Conservation (phyloP, 495 filamentous ascomycete genomes). For the Tuber calosporum region DNA sequence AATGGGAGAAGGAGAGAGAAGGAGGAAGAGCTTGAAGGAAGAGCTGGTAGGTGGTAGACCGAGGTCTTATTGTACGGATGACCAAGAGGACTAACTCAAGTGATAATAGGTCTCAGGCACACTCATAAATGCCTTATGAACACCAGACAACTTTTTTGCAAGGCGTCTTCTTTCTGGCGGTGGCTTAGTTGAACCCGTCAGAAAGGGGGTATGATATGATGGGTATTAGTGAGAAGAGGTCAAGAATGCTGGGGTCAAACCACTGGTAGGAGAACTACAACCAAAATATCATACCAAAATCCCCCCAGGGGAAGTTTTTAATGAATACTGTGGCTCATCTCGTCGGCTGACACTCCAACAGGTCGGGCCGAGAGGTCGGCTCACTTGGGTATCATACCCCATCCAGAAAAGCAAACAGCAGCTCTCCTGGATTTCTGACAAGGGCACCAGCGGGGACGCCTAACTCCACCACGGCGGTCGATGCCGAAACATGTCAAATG, state of each 20-base stretch:
- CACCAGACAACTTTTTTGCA: not conserved
- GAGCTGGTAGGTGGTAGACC: not conserved
- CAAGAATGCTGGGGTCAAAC: not conserved
- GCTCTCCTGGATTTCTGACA: not conserved
- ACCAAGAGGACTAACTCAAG: not conserved
- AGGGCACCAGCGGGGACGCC: not conserved
- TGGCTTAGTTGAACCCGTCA: conserved; percentile 4
- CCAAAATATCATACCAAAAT: not conserved
- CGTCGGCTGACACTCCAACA: conserved; percentile 1
- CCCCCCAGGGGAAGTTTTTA: not conserved
- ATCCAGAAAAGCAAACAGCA: not conserved
- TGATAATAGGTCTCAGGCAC: not conserved
- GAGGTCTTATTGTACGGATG: conserved; percentile 1
- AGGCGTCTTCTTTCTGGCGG: not conserved
- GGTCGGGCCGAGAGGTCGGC: not conserved
- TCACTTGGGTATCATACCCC: not conserved
- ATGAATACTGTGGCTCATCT: not conserved
- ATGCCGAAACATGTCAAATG: not conserved
- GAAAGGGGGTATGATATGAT: not conserved
- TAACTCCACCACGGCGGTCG: not conserved
- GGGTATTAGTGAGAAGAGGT: not conserved
- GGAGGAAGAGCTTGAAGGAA: not conserved
- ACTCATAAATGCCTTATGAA: not conserved
- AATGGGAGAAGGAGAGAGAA: not conserved
- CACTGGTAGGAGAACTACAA: not conserved